Evolutionary conservation across 208 protist species (phyloP).

Genomic region (Trichomonas vaginalis): DNA sequence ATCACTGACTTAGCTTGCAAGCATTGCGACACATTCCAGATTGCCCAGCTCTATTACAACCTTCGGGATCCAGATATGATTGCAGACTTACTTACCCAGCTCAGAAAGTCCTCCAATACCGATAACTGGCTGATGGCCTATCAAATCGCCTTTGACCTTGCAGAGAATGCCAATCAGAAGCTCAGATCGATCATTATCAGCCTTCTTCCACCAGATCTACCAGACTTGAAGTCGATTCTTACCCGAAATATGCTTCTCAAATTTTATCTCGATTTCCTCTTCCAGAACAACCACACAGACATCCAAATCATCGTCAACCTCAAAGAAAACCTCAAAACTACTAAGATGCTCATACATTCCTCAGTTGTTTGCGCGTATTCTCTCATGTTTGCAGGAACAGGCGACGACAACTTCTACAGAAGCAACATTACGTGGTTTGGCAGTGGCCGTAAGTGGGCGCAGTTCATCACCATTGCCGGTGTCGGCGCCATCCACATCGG

Average conservation of each 20-base stretch:
- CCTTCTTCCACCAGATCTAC: neutral
- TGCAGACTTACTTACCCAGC: neutral
- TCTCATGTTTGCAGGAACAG: neutral
- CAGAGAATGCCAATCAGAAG: neutral
- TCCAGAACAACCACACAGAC: conserved; percentile 10
- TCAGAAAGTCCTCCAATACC: neutral
- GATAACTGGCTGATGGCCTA: neutral
- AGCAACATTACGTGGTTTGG: neutral
- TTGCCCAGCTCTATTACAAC: neutral
- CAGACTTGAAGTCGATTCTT: neutral
- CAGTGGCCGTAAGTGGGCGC: neutral
- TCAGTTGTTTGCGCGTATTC: neutral
- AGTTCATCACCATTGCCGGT: neutral
- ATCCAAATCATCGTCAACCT: conserved; percentile 1
- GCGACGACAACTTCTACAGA: conserved; percentile 10
- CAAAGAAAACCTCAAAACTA: neutral
- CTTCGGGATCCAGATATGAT: neutral
- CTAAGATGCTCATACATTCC: neutral
- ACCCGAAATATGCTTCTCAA: neutral
- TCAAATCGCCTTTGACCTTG: conserved; percentile 7
- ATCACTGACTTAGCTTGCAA: neutral
- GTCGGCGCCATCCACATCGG: neutral
- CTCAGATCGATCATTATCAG: neutral
- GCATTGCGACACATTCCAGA: neutral
- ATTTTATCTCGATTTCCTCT: neutral